phyloP scores from a whole-genome alignment of 768 basidiomycete genomes.

The Tylopilus subfusipes region DNA sequence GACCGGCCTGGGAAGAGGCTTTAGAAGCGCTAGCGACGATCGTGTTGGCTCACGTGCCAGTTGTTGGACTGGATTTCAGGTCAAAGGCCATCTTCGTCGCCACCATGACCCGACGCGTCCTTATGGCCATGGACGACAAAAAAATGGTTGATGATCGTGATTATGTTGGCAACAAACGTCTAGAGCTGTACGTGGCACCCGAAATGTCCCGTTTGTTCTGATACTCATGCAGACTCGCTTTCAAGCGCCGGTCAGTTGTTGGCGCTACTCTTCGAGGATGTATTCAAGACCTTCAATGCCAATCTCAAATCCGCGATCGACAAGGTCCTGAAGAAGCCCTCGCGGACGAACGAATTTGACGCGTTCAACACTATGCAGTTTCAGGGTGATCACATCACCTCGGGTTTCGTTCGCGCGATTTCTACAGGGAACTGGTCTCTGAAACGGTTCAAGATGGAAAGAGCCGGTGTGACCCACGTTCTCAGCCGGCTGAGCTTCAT shows the following conservation, averaged over 20 bases:
- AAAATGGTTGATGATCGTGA: slow-evolving; percentile 98
- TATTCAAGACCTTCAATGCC: slow-evolving; percentile 98
- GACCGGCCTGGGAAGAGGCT: slow-evolving; percentile 93
- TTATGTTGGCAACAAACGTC: slow-evolving; percentile 97
- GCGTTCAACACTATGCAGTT: slow-evolving; percentile 93
- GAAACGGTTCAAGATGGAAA: slow-evolving; percentile 99
- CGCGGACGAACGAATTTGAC: slow-evolving; percentile 91
- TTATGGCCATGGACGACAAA: slow-evolving; percentile 96
- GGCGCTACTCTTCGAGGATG: slow-evolving; percentile 93
- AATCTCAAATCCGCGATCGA: slow-evolving; percentile 95
- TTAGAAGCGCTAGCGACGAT: slow-evolving; percentile 96
- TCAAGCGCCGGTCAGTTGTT: slow-evolving; percentile 90
- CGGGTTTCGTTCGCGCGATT: slow-evolving; percentile 94
- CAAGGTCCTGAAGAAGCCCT: slow-evolving; percentile 95
- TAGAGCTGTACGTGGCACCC: slow-evolving; percentile 76
- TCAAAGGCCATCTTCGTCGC: slow-evolving; percentile 96
- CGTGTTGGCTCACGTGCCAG: slow-evolving; percentile 93
- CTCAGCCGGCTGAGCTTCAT: slow-evolving; percentile 94
- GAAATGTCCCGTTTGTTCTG: slow-evolving; percentile 1
- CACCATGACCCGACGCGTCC: slow-evolving; percentile 93
- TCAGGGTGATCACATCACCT: slow-evolving; percentile 93
- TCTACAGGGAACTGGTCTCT: slow-evolving; percentile 99
- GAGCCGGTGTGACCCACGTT: slow-evolving; percentile 97
- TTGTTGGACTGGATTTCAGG: slow-evolving; percentile 82
- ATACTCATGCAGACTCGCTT: slow-evolving; percentile 29